Evolutionary conservation across 352 stramenopile species (phyloP).

Genomic region (Pythium utonaiense): DNA sequence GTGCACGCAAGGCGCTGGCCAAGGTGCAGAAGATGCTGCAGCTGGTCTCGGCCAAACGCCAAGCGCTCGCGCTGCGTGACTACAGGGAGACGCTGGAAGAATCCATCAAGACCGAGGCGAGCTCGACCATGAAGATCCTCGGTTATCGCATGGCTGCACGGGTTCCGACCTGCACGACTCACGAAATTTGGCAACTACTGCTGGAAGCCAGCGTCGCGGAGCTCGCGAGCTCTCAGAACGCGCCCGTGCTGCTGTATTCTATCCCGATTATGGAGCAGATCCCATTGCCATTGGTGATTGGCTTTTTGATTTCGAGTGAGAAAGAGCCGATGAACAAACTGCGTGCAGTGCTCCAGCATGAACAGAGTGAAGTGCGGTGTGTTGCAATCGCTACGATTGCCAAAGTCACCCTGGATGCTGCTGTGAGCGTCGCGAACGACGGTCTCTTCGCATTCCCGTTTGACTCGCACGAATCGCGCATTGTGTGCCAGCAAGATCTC

Average conservation of each 20-base stretch:
- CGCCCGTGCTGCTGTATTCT: conserved; percentile 40
- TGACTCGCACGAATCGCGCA: conserved; percentile 76
- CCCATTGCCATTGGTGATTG: conserved; percentile 52
- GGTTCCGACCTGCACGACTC: conserved; percentile 50
- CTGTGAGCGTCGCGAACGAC: conserved; percentile 44
- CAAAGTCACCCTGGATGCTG: conserved; percentile 47
- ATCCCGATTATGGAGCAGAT: conserved; percentile 56
- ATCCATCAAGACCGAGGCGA: conserved; percentile 65
- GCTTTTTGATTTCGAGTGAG: conserved; percentile 61
- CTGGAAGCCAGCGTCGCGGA: conserved; percentile 60
- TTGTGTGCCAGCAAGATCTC: conserved; percentile 79
- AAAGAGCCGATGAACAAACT: conserved; percentile 81
- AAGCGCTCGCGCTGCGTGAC: conserved; percentile 55
- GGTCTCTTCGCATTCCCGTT: conserved; percentile 73
- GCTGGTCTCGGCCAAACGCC: conserved; percentile 44
- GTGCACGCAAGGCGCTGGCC: conserved; percentile 42
- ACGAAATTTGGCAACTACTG: conserved; percentile 60
- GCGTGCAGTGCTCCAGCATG: conserved; percentile 58
- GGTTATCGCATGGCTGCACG: conserved; percentile 63
- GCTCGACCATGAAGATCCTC: conserved; percentile 51
- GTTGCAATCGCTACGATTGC: conserved; percentile 58
- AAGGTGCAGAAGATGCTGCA: conserved; percentile 66
- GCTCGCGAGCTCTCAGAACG: conserved; percentile 66
- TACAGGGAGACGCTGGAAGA: conserved; percentile 64
- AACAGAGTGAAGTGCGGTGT: conserved; percentile 55